Base-by-base conservation (phyloP, 495 filamentous ascomycete genomes). In the Lindgomyces ingoldianus region DNA sequence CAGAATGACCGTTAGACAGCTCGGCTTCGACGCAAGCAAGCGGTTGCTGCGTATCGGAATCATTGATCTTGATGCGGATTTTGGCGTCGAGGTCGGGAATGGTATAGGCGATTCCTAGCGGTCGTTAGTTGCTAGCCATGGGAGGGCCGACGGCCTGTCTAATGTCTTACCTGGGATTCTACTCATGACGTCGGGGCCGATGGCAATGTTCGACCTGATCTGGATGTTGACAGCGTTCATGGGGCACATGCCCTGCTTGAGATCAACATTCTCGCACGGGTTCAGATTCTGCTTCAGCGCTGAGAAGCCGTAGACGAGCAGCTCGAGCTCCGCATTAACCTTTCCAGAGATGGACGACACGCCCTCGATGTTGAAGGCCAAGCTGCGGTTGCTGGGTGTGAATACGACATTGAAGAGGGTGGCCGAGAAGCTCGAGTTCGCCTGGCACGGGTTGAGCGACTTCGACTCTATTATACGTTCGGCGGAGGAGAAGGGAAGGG, bases 41-140 rank as follows among this genome's bases (percentile, higher is more conserved):
- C 59, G 80, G 87, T 51, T 83, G 74, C 4, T 80, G 76, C 6
- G 80, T 80, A 4, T 76, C 72, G 0, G 78, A 83, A 11, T 73
- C 77, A 73, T 89, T 95, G 80, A 98, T 87, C 65, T 83, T 84
- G 57, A 98, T 85, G 63, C 83, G 83, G 36, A 96, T 88, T 27
- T 81, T 86, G n/a, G 90, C 94, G 73, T 98, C 94, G 18, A 98
- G 83, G 75, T 98, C 94, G 48, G 94, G 94, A 50, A 98, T 87
- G 12, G 83, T 88, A 72, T 93, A 98, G 21, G 90, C 89, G 65
- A 98, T 95, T 41, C 79, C 81, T 83, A 58, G 26, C 53, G 47
- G 19, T 48, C n/a, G n/a, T n/a, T n/a, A n/a, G n/a, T n/a, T n/a
- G n/a, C n/a, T n/a, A n/a, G n/a, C n/a, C n/a, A n/a, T n/a, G n/a